Evolutionary conservation across 371 early-diverging fungal genomes (phyloP).

Genomic region (Circinella minor): DNA sequence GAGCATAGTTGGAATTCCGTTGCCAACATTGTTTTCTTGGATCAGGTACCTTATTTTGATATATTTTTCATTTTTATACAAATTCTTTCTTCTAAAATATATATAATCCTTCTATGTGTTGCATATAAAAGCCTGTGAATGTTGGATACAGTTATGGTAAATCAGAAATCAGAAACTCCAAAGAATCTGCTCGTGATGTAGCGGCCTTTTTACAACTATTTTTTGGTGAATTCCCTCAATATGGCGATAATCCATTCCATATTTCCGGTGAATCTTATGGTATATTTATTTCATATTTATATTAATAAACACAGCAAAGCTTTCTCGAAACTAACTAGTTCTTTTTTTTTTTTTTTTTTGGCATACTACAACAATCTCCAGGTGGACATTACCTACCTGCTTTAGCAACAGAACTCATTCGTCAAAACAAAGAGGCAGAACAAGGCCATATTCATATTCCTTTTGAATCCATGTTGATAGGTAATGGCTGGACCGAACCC

Average conservation of each 20-base stretch:
- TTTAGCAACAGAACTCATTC: conserved; percentile 65
- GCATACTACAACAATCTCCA: not conserved
- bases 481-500: conserved; percentile 90
- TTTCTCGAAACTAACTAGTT: not conserved
- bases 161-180: conserved; percentile 51
- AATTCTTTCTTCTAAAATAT: not conserved
- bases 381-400: conserved; percentile 82
- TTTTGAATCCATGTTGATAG: conserved; percentile 74
- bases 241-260: conserved; percentile 39
- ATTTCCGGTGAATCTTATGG: conserved; percentile 72
- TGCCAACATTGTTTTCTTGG: conserved; percentile 83
- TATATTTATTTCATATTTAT: not conserved
- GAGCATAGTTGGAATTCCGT: conserved; percentile 78
- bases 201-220: conserved; percentile 73
- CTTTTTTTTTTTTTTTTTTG: not conserved
- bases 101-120: not conserved
- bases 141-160: conserved; percentile 80
- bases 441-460: conserved; percentile 22
- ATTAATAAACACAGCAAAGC: too few relatives aligned
- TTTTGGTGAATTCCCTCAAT: conserved; percentile 63
- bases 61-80: conserved; percentile 1
- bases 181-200: conserved; percentile 58
- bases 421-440: conserved; percentile 62
- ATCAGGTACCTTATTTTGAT: conserved; percentile 51
- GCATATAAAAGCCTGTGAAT: conserved; percentile 61